Base-by-base conservation (phyloP, 2,329 filamentous ascomycete species). In the Aureobasidium pullulans region DNA sequence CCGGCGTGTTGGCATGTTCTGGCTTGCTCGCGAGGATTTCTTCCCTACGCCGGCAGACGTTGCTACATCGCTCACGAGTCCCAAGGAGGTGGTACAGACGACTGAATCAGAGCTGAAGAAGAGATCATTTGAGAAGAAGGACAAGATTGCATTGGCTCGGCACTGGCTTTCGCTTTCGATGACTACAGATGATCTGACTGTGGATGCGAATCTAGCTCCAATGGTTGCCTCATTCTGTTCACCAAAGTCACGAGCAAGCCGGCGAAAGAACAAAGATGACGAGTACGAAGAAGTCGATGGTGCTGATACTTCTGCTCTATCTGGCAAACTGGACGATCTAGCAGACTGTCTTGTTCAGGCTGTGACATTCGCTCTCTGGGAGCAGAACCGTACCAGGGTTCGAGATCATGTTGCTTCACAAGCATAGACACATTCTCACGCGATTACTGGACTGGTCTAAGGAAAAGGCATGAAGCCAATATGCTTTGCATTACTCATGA, bases 321-420 rank as follows among this genome's bases (percentile, higher is more conserved):
- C 68, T 23, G 66, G 66, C n/a, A 94, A 94, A 72, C 71, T 93
- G 57, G 90, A 95, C 71, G 90, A 95, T 74, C 73, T 95, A 52
- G 87, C 89, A 0, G 90, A 95, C 74, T 88, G 86, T 69, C 74
- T 94, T 29, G 70, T 94, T 57, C 90, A 95, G 71, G 90, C 85
- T 2, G 78, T 90, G 61, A 85, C 88, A 2, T 93, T 88, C 84
- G 72, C 90, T 39, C 79, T 84, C 62, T 95, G 90, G 90, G 83
- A 90, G 68, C 74, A 78, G 65, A 88, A 88, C 65, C 62, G 72
- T 19, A 42, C 59, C 28, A 59, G 60, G 48, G 62, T 69, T 29
- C 15, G 29, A 8, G 42, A 40, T 6, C 47, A 60, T 19, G 13
- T 57, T 4, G 10, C 31, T 11, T 16, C 15, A 13, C 19, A 32